phyloP scores from a whole-genome alignment of 768 basidiomycete species.

The Russula dissimulans region DNA sequence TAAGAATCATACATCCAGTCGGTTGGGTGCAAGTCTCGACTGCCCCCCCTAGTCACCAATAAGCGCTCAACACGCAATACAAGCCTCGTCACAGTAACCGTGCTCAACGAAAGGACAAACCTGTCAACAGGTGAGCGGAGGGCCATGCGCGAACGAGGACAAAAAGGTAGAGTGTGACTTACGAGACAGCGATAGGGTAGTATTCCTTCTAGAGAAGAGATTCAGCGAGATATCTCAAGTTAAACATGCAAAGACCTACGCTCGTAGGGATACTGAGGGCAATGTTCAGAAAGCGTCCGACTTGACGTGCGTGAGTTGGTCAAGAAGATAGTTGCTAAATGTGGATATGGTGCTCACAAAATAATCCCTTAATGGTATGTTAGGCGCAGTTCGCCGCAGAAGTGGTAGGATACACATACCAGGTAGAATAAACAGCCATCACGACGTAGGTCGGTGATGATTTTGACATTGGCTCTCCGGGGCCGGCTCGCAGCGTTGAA shows the following conservation, averaged over 20 bases:
- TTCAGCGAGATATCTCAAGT: not conserved
- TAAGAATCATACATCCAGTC: constrained; percentile 10
- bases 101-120: constrained; percentile 8
- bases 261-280: constrained; percentile 7
- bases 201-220: constrained; percentile 1
- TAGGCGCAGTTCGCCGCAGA: not conserved
- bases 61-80: constrained; percentile 13
- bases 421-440: constrained; percentile 33
- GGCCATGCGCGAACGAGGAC: not conserved
- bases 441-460: constrained; percentile 28
- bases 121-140: not conserved
- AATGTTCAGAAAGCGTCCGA: constrained; percentile 13
- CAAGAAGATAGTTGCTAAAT: not conserved
- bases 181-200: constrained; percentile 11
- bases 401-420: constrained; percentile 20
- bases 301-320: not conserved
- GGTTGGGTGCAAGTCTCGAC: not conserved
- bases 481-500: constrained; percentile 33
- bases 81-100: constrained; percentile 5
- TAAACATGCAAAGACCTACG: not conserved
- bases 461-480: constrained; percentile 25
- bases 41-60: not conserved
- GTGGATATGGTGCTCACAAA: not conserved
- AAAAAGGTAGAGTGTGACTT: not conserved
- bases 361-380: not conserved